Conservation (phyloP, 2,329 filamentous ascomycete species). For the Fonsecaea monophora region DNA sequence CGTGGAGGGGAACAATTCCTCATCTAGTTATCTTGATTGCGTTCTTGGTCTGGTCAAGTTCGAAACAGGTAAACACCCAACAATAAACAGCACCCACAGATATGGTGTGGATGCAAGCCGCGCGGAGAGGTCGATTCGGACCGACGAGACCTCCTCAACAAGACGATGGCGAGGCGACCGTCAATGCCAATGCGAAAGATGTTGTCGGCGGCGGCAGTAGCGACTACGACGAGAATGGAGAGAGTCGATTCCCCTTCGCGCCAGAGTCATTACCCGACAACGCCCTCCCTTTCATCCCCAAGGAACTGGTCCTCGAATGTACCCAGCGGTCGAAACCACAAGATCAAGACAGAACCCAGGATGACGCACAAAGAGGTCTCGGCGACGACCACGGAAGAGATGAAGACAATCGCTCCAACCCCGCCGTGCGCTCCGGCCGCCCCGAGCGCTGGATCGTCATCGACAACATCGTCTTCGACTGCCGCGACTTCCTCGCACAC, state of each 20-base stretch:
- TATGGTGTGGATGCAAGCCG: conserved; percentile 13
- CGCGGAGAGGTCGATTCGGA: conserved; percentile 18
- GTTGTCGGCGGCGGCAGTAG: not conserved
- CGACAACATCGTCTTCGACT: conserved; percentile 44
- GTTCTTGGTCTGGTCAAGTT: not conserved
- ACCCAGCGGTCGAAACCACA: conserved; percentile 10
- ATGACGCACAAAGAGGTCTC: conserved; percentile 7
- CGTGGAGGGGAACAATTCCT: not conserved
- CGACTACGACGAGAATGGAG: not conserved
- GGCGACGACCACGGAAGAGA: not conserved
- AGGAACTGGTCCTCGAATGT: conserved; percentile 20
- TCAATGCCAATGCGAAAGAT: conserved; percentile 6
- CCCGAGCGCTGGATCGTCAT: conserved; percentile 42
- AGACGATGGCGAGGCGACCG: not conserved
- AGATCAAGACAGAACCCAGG: not conserved
- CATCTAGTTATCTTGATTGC: not conserved
- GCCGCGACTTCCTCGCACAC: conserved; percentile 40
- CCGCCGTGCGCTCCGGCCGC: too few relatives aligned
- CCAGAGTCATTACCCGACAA: conserved; percentile 20
- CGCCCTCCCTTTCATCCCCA: conserved; percentile 37
- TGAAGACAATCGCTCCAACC: too few relatives aligned
- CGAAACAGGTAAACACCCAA: too few relatives aligned
- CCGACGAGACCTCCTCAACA: conserved; percentile 10
- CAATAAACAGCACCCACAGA: not conserved
- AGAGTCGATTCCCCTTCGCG: conserved; percentile 17